phyloP scores from a whole-genome alignment of 176 grass and related monocot genomes.

The Phoenix roebelenii region DNA sequence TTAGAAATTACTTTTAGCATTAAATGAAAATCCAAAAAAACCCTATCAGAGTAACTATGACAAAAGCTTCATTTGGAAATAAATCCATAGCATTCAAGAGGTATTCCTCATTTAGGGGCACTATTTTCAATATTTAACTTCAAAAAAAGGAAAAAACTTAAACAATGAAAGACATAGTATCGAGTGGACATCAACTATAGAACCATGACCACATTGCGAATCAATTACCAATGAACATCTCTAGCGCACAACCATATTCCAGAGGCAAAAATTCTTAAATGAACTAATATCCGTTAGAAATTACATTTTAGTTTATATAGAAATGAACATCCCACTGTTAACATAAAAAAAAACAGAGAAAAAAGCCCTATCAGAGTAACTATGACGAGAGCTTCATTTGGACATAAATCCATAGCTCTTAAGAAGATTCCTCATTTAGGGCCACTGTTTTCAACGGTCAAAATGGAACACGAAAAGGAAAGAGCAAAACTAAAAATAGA shows the following conservation, averaged over 20 bases:
- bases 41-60: constrained; percentile 76
- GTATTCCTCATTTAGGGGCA: constrained; percentile 36
- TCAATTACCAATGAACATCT: no score
- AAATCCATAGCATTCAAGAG: constrained; percentile 40
- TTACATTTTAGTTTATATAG: no score
- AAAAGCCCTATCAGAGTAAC: constrained; percentile 50
- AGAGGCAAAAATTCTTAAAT: no score
- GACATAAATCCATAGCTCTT: constrained; percentile 32
- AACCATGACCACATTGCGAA: no score
- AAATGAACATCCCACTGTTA: not conserved
- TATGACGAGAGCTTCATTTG: constrained; percentile 41
- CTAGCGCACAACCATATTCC: no score
- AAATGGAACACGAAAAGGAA: not conserved
- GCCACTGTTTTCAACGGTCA: not conserved
- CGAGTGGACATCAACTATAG: no score
- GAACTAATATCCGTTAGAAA: no score
- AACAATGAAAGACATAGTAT: not conserved
- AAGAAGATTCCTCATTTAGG: constrained; percentile 30
- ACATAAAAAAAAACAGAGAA: constrained; percentile 1
- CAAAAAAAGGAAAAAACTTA: not conserved
- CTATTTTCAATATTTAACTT: not conserved
- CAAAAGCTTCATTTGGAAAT: constrained; percentile 57
- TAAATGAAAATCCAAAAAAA: not conserved
- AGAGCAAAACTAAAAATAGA: not conserved
- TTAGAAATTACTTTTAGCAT: no score